phyloP scores from a whole-genome alignment of 2,329 filamentous ascomycete species.

The Emericellopsis atlantica region DNA sequence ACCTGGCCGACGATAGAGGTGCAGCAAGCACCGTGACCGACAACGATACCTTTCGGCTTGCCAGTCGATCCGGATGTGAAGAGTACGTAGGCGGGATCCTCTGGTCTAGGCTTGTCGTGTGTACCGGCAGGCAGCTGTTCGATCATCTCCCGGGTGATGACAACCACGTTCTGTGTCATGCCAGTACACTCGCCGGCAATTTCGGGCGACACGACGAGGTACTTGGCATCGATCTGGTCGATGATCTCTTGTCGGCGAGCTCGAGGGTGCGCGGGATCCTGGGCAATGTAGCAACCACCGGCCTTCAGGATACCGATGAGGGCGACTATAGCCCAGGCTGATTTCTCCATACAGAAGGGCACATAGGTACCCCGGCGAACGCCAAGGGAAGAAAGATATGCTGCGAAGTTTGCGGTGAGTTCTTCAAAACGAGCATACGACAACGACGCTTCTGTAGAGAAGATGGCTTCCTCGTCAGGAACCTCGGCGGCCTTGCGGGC shows the following conservation, averaged over 20 bases:
- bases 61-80: slow-evolving; percentile 48
- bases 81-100: background rate
- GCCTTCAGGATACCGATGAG: slow-evolving; percentile 2
- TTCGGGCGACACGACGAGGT: background rate
- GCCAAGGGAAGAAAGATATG: background rate
- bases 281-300: slow-evolving; percentile 1
- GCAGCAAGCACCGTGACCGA: slow-evolving; percentile 1
- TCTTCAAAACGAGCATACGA: background rate
- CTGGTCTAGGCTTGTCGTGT: background rate
- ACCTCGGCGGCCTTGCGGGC: background rate
- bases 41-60: slow-evolving; percentile 40
- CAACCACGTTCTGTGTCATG: background rate
- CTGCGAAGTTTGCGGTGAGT: background rate
- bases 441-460: background rate
- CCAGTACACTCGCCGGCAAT: background rate
- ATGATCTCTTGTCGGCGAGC: background rate
- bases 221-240: background rate
- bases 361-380: background rate
- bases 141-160: background rate
- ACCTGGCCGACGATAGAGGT: background rate
- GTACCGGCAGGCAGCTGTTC: background rate
- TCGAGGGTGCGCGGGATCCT: slow-evolving; percentile 2
- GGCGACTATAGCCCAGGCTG: background rate
- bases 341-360: slow-evolving; percentile 3
- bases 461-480: background rate